These are phyloP conservation scores for Xanthoparmelia taractica DNA, from an alignment of 495 filamentous ascomycete genomes.

Conservation along the genomic window DNA sequence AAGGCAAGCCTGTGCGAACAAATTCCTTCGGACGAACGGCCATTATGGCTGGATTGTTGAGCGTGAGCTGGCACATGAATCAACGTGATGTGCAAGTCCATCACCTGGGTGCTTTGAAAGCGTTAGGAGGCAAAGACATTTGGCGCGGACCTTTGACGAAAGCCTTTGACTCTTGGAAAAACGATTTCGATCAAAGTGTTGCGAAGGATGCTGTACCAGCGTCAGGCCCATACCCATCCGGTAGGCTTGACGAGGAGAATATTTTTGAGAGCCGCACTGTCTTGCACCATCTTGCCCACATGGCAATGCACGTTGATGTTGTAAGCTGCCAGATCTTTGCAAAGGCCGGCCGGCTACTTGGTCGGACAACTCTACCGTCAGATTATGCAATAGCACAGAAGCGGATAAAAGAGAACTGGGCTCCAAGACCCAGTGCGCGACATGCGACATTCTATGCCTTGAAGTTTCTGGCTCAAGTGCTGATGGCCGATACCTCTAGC, in stretches of 20 bases:
- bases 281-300: constrained; percentile 88
- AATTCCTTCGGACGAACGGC: constrained; percentile 94
- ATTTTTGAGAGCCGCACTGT: constrained; percentile 82
- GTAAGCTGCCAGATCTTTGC: constrained; percentile 97
- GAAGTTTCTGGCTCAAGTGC: constrained; percentile 73
- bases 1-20: constrained; percentile 77
- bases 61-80: constrained; percentile 96
- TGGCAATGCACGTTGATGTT: constrained; percentile 96
- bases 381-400: constrained; percentile 75
- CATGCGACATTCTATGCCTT: constrained; percentile 93
- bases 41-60: constrained; percentile 88
- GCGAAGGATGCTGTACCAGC: constrained; percentile 38
- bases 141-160: constrained; percentile 84
- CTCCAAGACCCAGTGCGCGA: constrained; percentile 80
- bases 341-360: constrained; percentile 72
- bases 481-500: constrained; percentile 49
- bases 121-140: constrained; percentile 83
- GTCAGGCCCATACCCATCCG: constrained; percentile 34
- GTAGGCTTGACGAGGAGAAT: constrained; percentile 57
- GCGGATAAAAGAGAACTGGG: constrained; percentile 85
- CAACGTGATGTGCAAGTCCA: constrained; percentile 92
- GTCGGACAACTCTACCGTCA: constrained; percentile 71
- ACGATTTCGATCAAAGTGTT: constrained; percentile 83
- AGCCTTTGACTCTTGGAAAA: constrained; percentile 92
- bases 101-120: constrained; percentile 67